These are phyloP conservation scores for Pluteus cervinus DNA, from an alignment of 768 basidiomycete genomes.

Conservation along the genomic window DNA sequence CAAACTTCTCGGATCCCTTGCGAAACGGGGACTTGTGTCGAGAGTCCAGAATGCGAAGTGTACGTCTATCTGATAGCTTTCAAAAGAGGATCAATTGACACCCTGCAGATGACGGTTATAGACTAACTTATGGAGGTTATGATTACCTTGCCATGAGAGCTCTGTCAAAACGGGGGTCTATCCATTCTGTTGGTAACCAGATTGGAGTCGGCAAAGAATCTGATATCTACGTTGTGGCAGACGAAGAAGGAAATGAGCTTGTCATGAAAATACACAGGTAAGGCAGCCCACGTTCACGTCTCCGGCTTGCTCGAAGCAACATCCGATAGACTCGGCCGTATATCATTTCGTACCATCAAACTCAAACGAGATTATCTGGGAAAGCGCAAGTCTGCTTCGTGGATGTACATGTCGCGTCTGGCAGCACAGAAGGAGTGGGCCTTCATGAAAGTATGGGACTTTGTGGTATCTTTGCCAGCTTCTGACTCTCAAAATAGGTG, in stretches of 20 bases:
- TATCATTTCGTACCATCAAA: conserved; percentile 96
- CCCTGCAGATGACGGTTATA: conserved; percentile 85
- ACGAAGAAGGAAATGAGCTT: conserved; percentile 78
- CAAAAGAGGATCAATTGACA: conserved; percentile 1
- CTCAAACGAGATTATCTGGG: conserved; percentile 94
- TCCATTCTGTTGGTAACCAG: conserved; percentile 93
- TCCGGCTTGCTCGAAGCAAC: conserved; percentile 2
- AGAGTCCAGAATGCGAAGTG: conserved; percentile 91
- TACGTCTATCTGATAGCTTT: conserved; percentile 22
- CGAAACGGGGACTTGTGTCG: conserved; percentile 87
- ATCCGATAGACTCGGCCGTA: conserved; percentile 75
- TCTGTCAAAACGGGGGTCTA: conserved; percentile 81
- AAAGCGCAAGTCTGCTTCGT: conserved; percentile 91
- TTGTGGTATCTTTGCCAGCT: background rate
- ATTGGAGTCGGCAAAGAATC: conserved; percentile 99
- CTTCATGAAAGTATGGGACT: conserved; percentile 82
- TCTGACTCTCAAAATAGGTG: conserved; percentile 44
- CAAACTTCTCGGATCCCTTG: conserved; percentile 84
- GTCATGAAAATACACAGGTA: conserved; percentile 93
- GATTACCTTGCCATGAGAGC: conserved; percentile 94
- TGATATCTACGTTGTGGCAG: conserved; percentile 88
- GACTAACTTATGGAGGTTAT: conserved; percentile 97
- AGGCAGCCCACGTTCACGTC: conserved; percentile 9
- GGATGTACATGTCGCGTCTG: conserved; percentile 99
- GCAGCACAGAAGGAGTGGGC: conserved; percentile 98